Conservation (phyloP, 2,329 filamentous ascomycete genomes). For the Leptographium flavum region DNA sequence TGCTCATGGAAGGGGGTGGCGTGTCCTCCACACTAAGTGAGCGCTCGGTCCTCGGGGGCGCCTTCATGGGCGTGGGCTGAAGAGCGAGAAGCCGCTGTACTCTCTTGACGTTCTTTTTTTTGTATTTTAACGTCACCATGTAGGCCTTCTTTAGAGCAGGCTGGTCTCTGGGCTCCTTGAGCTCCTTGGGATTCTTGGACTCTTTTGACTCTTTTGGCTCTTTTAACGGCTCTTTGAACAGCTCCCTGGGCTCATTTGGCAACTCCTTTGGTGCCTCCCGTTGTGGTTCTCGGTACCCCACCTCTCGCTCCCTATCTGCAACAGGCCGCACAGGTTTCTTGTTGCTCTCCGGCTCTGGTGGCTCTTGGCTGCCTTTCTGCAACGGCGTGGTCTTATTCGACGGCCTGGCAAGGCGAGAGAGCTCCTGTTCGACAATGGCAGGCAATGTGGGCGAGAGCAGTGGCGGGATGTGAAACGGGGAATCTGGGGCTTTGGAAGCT, state of each 20-base stretch:
- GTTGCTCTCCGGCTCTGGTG: conserved; percentile 18
- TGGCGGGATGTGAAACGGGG: conserved; percentile 27
- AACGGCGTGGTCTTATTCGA: conserved; percentile 11
- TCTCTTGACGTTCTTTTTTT: conserved; percentile 28
- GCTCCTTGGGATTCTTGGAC: too few relatives aligned
- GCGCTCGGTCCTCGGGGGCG: conserved; percentile 24
- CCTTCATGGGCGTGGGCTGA: conserved; percentile 22
- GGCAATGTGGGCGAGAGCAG: conserved; percentile 44
- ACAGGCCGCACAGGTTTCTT: conserved; percentile 21
- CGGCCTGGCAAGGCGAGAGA: conserved; percentile 23
- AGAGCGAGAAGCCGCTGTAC: conserved; percentile 32
- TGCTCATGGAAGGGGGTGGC: conserved; percentile 23
- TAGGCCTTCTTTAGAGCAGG: conserved; percentile 8
- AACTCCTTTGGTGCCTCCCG: background rate
- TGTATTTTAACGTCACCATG: conserved; percentile 34
- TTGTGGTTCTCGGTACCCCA: background rate
- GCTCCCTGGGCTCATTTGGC: background rate
- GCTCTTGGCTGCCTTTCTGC: conserved; percentile 14
- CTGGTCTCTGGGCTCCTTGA: background rate
- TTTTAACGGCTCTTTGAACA: background rate
- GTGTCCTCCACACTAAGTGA: conserved; percentile 27
- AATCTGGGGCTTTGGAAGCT: conserved; percentile 15
- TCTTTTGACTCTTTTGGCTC: too few relatives aligned
- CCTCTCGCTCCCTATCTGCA: conserved; percentile 7
- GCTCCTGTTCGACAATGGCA: conserved; percentile 32